Percentiles rank a stretch among this genome's conserved stretches.
phyloP scores from a whole-genome alignment of 768 basidiomycete species.

The Tremella fuciformis region DNA sequence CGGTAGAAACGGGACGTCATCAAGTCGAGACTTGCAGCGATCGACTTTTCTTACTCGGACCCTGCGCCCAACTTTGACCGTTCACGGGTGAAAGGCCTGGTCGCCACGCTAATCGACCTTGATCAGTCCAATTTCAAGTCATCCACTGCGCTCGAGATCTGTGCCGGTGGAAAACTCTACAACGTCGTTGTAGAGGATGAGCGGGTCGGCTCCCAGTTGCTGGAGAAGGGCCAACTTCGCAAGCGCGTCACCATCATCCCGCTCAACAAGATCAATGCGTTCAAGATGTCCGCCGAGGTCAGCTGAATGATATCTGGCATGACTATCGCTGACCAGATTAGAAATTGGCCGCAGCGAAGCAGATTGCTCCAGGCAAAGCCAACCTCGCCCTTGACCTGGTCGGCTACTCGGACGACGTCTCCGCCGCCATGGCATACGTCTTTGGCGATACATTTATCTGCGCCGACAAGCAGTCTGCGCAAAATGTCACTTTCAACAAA shows the following conservation, averaged over 20 bases:
- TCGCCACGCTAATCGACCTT: slow-evolving; percentile 81
- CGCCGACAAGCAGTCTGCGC: slow-evolving; percentile 80
- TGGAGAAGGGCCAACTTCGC: slow-evolving; percentile 72
- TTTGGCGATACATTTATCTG: slow-evolving; percentile 92
- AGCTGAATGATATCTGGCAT: slow-evolving; percentile 17
- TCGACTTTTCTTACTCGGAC: slow-evolving; percentile 78
- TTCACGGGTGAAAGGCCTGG: slow-evolving; percentile 81
- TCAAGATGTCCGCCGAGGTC: slow-evolving; percentile 59
- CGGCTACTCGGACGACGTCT: slow-evolving; percentile 73
- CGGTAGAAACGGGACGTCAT: slow-evolving; percentile 53
- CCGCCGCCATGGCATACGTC: slow-evolving; percentile 85
- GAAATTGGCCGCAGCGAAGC: slow-evolving; percentile 73
- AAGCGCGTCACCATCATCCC: slow-evolving; percentile 92
- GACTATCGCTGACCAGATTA: slow-evolving; percentile 47
- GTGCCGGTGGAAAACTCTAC: slow-evolving; percentile 82
- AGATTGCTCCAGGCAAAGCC: slow-evolving; percentile 74
- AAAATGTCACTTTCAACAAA: slow-evolving; percentile 77
- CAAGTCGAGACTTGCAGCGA: slow-evolving; percentile 63
- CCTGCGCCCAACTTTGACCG: slow-evolving; percentile 80
- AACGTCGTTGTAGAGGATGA: slow-evolving; percentile 94
- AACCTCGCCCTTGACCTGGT: slow-evolving; percentile 84
- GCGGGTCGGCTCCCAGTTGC: slow-evolving; percentile 75
- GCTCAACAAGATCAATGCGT: slow-evolving; percentile 79
- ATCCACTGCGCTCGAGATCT: slow-evolving; percentile 86
- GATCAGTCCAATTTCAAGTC: slow-evolving; percentile 67